A percentile compares a stretch with the other conserved stretches of the same genome.
Evolutionary conservation across 2,329 filamentous ascomycete species (phyloP).

Genomic region (Hyphodiscus sp.): DNA sequence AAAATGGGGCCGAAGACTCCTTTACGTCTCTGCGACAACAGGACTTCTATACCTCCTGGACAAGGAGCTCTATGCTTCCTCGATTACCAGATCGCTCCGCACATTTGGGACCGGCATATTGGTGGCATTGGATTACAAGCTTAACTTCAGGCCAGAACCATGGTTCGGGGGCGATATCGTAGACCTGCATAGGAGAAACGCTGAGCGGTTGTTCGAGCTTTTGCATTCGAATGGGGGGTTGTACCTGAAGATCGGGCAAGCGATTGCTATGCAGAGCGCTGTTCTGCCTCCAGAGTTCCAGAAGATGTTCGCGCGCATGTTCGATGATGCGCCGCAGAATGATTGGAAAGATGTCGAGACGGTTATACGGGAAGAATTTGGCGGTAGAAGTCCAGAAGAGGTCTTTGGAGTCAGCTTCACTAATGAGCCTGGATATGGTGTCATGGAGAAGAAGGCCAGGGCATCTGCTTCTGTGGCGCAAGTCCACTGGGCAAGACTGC

Average conservation of each 20-base stretch:
- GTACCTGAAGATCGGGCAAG: slow-evolving; percentile 97
- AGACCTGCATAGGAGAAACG: slow-evolving; percentile 77
- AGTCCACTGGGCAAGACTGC: slow-evolving; percentile 85
- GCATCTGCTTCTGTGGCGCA: slow-evolving; percentile 83
- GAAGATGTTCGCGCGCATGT: slow-evolving; percentile 94
- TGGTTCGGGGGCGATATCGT: slow-evolving; percentile 65
- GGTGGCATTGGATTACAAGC: slow-evolving; percentile 88
- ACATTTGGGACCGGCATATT: slow-evolving; percentile 76
- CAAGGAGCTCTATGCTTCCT: slow-evolving; percentile 68
- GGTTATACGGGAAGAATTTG: slow-evolving; percentile 85
- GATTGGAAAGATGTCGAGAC: slow-evolving; percentile 77
- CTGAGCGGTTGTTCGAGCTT: slow-evolving; percentile 74
- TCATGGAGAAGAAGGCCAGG: slow-evolving; percentile 65
- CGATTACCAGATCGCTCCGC: slow-evolving; percentile 68
- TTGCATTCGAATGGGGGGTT: slow-evolving; percentile 83
- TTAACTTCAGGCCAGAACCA: slow-evolving; percentile 85
- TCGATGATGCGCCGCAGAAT: slow-evolving; percentile 95
- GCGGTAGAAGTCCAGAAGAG: slow-evolving; percentile 74
- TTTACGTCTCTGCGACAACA: slow-evolving; percentile 52
- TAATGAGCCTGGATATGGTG: slow-evolving; percentile 53
- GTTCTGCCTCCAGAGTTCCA: slow-evolving; percentile 91
- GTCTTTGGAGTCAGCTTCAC: slow-evolving; percentile 86
- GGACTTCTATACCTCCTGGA: slow-evolving; percentile 65
- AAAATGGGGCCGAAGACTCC: slow-evolving; percentile 70
- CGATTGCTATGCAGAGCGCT: slow-evolving; percentile 96